Evolutionary conservation across 2,329 filamentous ascomycete genomes (phyloP), one percentile per base, ranked within the genome.

Genomic region (Sarocladiaceae sp.): DNA sequence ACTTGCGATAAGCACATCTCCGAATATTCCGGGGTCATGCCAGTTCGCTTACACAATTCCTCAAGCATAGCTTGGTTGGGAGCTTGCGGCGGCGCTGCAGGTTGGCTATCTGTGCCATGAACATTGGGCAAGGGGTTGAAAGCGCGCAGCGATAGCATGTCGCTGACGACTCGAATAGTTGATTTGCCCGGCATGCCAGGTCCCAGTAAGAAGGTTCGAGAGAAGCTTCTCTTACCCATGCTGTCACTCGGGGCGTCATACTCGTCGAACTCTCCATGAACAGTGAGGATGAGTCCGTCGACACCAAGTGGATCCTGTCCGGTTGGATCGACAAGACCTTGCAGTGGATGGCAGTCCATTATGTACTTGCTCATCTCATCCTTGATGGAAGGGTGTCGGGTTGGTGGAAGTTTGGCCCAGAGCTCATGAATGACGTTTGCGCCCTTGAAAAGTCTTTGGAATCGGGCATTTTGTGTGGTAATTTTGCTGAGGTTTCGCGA

Each of bases 261-360:
- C 64, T 96, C 91, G 47, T 93, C 84, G 55, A 90, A 95, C 61
- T 93, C 88, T 56, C 90, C 88, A 60, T 94, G 88, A n/a, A 93
- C 78, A 7, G 80, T 86, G 58, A 95, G 80, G 48, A 89, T 78
- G 57, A 95, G 80, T 7, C 90, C 90, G 57, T 88, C 87, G 18
- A 93, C 88, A 4, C 88, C 89, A 18, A 73, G 71, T 1, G 71
- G 65, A 55, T 77, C 85, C 57, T 85, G 76, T 1, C 84, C 83
- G 12, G 77, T 79, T 2, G 84, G 84, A 59, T 95, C 90, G 2
- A 80, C 78, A 22, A 95, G 76, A 29, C 86, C 84, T 2, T 85
- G 80, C 29, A 92, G 74, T 15, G 86, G 79, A 60, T 90, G 86
- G 58, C 89, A 92, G 68, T 96, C 90, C 63, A 96, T 83, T 50